These are phyloP conservation scores for Tulasnella sp. DNA, from an alignment of 768 basidiomycete genomes.

Conservation along the genomic window DNA sequence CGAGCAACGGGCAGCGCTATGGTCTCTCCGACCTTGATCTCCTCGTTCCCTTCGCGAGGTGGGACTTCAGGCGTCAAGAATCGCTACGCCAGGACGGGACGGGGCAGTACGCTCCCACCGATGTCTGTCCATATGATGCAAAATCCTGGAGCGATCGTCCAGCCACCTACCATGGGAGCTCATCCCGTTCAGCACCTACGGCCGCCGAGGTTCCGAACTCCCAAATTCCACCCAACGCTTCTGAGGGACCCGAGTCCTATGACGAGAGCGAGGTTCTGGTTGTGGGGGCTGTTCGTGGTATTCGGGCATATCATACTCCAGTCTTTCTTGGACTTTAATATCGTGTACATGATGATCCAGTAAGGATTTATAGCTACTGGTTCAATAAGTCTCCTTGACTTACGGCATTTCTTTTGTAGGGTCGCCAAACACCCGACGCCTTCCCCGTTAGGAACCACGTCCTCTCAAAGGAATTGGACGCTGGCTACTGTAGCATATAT, in stretches of 20 bases:
- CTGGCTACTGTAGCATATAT: constrained; percentile 74
- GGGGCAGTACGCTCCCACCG: constrained; percentile 27
- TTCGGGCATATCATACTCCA: constrained; percentile 57
- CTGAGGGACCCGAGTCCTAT: constrained; percentile 44
- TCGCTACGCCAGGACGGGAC: constrained; percentile 18
- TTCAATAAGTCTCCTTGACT: constrained; percentile 3
- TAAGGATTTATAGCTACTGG: constrained; percentile 34
- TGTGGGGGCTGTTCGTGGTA: constrained; percentile 56
- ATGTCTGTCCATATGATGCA: constrained; percentile 25
- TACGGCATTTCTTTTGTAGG: constrained; percentile 29
- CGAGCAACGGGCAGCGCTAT: constrained; percentile 31
- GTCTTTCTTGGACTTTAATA: constrained; percentile 83
- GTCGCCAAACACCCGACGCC: constrained; percentile 66
- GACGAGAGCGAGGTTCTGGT: constrained; percentile 32
- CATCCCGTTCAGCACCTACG: constrained; percentile 1
- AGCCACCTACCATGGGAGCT: neutral
- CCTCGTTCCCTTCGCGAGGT: neutral
- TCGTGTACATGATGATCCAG: constrained; percentile 73
- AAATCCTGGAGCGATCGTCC: neutral
- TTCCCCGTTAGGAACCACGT: constrained; percentile 26
- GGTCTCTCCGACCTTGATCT: neutral
- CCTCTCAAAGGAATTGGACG: constrained; percentile 68
- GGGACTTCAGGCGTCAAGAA: constrained; percentile 24
- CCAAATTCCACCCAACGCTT: constrained; percentile 55
- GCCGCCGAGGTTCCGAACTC: constrained; percentile 51